phyloP scores from a whole-genome alignment of 1,139 yeast genomes.

The Blastobotrys serpentis region DNA sequence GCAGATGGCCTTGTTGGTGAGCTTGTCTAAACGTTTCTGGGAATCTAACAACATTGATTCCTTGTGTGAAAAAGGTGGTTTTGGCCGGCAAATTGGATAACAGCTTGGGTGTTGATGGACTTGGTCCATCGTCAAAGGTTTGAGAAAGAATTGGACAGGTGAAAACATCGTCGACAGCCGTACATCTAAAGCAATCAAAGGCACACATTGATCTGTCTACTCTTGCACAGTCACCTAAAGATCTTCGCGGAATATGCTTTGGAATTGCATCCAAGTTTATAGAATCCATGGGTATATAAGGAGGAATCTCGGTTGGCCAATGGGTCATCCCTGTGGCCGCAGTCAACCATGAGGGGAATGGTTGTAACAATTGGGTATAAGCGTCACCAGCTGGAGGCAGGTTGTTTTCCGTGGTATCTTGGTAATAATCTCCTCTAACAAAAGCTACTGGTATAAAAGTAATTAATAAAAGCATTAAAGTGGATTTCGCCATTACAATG shows the following conservation, averaged over 20 bases:
- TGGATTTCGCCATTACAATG: too few relatives aligned
- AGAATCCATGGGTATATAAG: slow-evolving; percentile 76
- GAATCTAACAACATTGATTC: slow-evolving; percentile 69
- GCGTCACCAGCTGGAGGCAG: slow-evolving; percentile 5
- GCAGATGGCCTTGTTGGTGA: slow-evolving; percentile 63
- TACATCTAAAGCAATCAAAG: slow-evolving; percentile 82
- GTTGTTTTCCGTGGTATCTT: not conserved
- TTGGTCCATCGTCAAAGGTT: slow-evolving; percentile 95
- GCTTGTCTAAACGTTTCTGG: slow-evolving; percentile 70
- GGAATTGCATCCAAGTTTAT: slow-evolving; percentile 58
- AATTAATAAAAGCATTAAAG: too few relatives aligned
- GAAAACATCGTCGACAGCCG: slow-evolving; percentile 70
- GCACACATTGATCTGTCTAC: slow-evolving; percentile 60
- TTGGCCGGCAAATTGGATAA: slow-evolving; percentile 52
- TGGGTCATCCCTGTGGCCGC: slow-evolving; percentile 67
- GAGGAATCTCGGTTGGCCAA: slow-evolving; percentile 89
- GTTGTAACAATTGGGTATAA: slow-evolving; percentile 20
- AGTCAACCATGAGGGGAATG: slow-evolving; percentile 74
- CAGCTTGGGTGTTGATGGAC: slow-evolving; percentile 63
- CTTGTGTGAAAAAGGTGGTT: slow-evolving; percentile 82
- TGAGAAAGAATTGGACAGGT: slow-evolving; percentile 74
- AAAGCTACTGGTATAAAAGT: not conserved
- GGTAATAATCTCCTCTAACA: not conserved
- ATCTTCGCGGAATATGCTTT: slow-evolving; percentile 47
- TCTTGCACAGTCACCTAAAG: slow-evolving; percentile 58